A percentile compares a stretch with the other conserved stretches of the same genome.
phyloP scores from a whole-genome alignment of 495 filamentous ascomycete genomes.

The Elasticomyces elasticus region DNA sequence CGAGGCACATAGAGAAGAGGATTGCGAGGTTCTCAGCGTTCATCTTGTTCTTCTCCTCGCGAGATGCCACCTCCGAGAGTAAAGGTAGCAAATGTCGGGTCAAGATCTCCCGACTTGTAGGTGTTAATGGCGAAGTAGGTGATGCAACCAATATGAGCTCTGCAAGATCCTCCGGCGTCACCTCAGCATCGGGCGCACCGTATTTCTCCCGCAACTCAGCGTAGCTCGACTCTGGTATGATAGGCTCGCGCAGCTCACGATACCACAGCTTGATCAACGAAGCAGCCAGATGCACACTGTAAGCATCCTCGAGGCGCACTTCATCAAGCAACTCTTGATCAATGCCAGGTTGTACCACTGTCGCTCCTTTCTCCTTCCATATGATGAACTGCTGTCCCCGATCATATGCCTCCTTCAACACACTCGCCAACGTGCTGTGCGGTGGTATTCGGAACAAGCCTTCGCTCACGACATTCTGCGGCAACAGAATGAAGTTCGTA shows the following conservation, averaged over 20 bases:
- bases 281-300: slow-evolving; percentile 41
- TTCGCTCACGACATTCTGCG: slow-evolving; percentile 36
- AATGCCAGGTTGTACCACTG: slow-evolving; percentile 25
- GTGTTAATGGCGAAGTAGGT: slow-evolving; percentile 31
- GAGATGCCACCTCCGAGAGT: slow-evolving; percentile 36
- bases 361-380: slow-evolving; percentile 35
- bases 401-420: slow-evolving; percentile 45
- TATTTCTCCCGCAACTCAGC: slow-evolving; percentile 30
- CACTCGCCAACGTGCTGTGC: slow-evolving; percentile 36
- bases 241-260: slow-evolving; percentile 41
- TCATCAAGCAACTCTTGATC: slow-evolving; percentile 29
- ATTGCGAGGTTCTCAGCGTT: slow-evolving; percentile 41
- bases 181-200: slow-evolving; percentile 23
- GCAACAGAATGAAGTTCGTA: slow-evolving; percentile 40
- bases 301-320: slow-evolving; percentile 39
- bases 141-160: slow-evolving; percentile 32
- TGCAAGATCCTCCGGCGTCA: slow-evolving; percentile 23
- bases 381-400: slow-evolving; percentile 42
- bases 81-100: slow-evolving; percentile 44
- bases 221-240: slow-evolving; percentile 41
- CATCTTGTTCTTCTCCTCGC: slow-evolving; percentile 43
- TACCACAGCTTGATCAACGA: slow-evolving; percentile 48
- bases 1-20: slow-evolving; percentile 39
- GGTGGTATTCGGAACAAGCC: slow-evolving; percentile 45
- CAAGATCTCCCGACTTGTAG: slow-evolving; percentile 37